phyloP scores from a whole-genome alignment of 75 land plant genomes.

The Adiantum capillusveneris region DNA sequence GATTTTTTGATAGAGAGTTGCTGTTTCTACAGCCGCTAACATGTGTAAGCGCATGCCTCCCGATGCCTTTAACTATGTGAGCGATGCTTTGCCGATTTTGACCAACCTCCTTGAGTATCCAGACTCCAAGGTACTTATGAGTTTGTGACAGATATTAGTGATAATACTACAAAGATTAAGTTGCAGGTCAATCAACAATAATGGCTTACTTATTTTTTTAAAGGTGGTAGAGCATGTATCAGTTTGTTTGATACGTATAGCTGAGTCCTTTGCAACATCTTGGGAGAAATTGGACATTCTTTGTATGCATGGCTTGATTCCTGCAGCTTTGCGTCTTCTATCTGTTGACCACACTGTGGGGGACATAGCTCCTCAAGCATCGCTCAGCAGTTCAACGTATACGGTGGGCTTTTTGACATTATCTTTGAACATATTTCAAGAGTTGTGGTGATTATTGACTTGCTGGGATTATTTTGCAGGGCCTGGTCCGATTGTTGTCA shows the following conservation, averaged over 20 bases:
- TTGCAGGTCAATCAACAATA: no score
- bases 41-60: conserved; percentile 58
- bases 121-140: conserved; percentile 44
- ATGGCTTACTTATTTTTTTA: background rate
- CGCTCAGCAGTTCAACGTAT: conserved; percentile 33
- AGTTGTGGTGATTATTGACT: no score
- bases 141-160: background rate
- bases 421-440: background rate
- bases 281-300: conserved; percentile 53
- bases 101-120: conserved; percentile 60
- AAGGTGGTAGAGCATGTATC: conserved; percentile 61
- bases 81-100: conserved; percentile 57
- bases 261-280: conserved; percentile 34
- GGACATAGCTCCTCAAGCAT: conserved; percentile 16
- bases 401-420: conserved; percentile 19
- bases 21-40: conserved; percentile 63
- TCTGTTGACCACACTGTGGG: conserved; percentile 18
- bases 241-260: conserved; percentile 48
- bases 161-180: no score
- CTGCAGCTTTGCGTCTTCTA: conserved; percentile 35
- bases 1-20: conserved; percentile 45
- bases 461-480: conserved; percentile 22
- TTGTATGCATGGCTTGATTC: conserved; percentile 53
- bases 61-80: conserved; percentile 30
- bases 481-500: conserved; percentile 45